Conservation (phyloP, 306 rosid species). For the Glycyrrhiza uralensis region DNA sequence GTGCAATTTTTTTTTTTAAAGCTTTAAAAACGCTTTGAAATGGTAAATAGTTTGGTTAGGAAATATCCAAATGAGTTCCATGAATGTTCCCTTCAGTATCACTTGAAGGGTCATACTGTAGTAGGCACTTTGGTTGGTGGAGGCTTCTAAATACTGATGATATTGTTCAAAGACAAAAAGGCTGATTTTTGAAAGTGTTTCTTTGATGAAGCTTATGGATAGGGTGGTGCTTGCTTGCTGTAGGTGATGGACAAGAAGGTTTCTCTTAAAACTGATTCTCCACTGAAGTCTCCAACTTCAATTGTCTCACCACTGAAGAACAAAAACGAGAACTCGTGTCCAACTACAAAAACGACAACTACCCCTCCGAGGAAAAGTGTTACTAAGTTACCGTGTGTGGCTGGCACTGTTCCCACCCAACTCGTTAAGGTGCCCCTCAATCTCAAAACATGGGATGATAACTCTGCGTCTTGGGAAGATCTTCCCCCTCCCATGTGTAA, state of each 20-base stretch:
- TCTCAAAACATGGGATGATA: constrained; percentile 35
- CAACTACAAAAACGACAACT: constrained; percentile 24
- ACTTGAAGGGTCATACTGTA: neutral
- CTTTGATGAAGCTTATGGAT: constrained; percentile 14
- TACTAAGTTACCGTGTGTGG: constrained; percentile 11
- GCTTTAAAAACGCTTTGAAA: neutral
- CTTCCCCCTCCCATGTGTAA: constrained; percentile 45
- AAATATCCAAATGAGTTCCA: neutral
- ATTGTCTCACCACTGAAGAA: constrained; percentile 48
- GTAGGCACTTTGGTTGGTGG: constrained; percentile 16
- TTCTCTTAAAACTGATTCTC: constrained; percentile 34
- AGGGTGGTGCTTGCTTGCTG: constrained; percentile 18
- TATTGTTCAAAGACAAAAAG: neutral
- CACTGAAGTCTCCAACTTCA: constrained; percentile 30
- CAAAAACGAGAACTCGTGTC: constrained; percentile 43
- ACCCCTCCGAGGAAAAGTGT: constrained; percentile 23
- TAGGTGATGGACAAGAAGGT: constrained; percentile 43
- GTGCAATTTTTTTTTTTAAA: neutral
- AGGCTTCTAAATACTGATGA: neutral
- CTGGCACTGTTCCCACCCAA: constrained; percentile 3
- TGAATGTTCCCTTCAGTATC: neutral
- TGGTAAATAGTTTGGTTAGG: neutral
- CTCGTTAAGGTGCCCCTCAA: constrained; percentile 53
- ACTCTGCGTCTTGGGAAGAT: constrained; percentile 42
- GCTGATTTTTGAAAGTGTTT: neutral